Conservation (phyloP, 306 rosid genomes). For the Argentina anserina region DNA sequence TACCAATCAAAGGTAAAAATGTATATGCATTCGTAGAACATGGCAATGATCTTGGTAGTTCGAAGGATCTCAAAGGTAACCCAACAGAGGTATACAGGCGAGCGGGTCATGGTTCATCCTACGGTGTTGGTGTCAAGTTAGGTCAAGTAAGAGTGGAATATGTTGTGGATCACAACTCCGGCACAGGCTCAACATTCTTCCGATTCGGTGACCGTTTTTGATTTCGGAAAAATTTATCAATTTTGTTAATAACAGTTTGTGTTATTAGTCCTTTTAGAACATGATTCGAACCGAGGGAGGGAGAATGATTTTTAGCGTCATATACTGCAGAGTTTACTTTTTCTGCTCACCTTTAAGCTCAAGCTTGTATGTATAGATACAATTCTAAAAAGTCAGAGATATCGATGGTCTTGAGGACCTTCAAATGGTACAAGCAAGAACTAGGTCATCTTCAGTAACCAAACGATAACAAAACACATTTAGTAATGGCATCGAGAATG, state of each 20-base stretch:
- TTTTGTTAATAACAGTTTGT: constrained; percentile 28
- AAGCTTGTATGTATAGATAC: neutral
- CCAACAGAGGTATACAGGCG: constrained; percentile 93
- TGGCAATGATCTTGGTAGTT: constrained; percentile 90
- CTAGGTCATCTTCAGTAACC: no score
- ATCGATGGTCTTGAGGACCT: no score
- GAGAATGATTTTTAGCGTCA: neutral
- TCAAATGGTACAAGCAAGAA: no score
- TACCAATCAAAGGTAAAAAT: constrained; percentile 78
- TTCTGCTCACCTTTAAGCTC: neutral
- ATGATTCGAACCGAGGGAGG: constrained; percentile 21
- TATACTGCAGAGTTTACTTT: neutral
- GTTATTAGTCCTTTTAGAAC: constrained; percentile 22
- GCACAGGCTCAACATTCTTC: constrained; percentile 86
- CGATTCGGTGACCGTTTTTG: constrained; percentile 95
- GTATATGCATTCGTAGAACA: constrained; percentile 88
- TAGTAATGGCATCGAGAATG: no score
- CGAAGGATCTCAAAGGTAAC: constrained; percentile 87
- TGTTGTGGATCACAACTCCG: constrained; percentile 89
- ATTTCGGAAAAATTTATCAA: constrained; percentile 25
- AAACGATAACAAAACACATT: no score
- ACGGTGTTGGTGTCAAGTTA: constrained; percentile 80
- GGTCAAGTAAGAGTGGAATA: constrained; percentile 92
- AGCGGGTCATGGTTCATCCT: constrained; percentile 85
- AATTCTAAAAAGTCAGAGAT: neutral